phyloP scores from a whole-genome alignment of 208 protist species.

The Trypanosoma avium region DNA sequence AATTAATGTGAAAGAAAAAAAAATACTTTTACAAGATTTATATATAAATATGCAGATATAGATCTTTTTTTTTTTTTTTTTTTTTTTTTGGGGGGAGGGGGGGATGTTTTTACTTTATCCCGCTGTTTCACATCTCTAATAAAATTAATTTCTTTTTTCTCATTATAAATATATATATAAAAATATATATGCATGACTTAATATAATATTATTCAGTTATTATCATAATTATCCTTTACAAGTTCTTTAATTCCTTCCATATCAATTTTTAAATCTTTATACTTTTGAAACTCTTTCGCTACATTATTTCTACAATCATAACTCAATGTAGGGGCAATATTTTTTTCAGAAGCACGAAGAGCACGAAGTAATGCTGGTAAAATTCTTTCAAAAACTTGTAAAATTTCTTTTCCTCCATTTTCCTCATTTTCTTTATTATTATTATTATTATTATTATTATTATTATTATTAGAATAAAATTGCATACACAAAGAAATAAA shows the following conservation, averaged over 20 bases:
- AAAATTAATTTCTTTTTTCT: no score
- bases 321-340: slow-evolving; percentile 12
- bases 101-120: no score
- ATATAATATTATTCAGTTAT: no score
- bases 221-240: no score
- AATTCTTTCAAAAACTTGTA: slow-evolving; percentile 17
- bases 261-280: background rate
- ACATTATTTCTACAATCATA: slow-evolving; percentile 25
- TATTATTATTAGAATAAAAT: background rate
- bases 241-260: slow-evolving; percentile 10
- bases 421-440: no score
- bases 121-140: no score
- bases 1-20: no score
- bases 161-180: background rate
- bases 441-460: no score
- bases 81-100: no score
- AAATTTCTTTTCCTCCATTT: background rate
- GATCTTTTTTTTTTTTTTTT: no score
- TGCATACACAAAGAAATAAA: slow-evolving; percentile 18
- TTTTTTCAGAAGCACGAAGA: background rate
- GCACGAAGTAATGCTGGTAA: slow-evolving; percentile 18
- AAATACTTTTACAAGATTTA: no score
- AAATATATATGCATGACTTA: background rate
- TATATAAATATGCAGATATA: no score
- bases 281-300: slow-evolving; percentile 11